These are phyloP conservation scores for Boletus rubroflammeus DNA, from an alignment of 768 basidiomycete genomes.

Conservation along the genomic window DNA sequence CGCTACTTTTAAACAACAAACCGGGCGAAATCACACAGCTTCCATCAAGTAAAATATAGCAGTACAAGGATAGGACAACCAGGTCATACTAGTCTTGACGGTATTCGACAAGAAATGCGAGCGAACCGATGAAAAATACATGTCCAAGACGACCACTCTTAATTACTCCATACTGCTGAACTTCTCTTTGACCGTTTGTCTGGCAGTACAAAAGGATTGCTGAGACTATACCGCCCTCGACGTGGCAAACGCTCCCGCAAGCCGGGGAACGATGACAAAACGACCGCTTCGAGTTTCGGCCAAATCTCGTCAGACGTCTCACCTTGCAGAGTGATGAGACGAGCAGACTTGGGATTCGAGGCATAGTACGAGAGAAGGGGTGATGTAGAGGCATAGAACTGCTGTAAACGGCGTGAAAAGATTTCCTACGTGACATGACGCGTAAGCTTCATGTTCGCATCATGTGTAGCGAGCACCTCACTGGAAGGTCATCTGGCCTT, in stretches of 20 bases:
- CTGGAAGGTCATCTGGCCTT: conserved; percentile 86
- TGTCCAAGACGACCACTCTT: neutral
- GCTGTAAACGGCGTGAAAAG: conserved; percentile 69
- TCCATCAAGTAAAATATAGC: neutral
- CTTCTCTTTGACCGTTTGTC: conserved; percentile 11
- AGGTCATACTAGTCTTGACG: conserved; percentile 1
- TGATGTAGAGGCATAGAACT: conserved; percentile 77
- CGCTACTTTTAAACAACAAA: neutral
- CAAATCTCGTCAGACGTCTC: conserved; percentile 86
- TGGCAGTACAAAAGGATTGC: conserved; percentile 47
- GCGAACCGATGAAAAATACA: neutral
- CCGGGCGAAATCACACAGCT: too few species aligned
- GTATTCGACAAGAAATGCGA: conserved; percentile 3
- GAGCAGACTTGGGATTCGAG: conserved; percentile 37
- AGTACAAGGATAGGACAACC: conserved; percentile 10
- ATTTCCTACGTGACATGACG: conserved; percentile 49
- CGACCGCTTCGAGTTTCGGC: conserved; percentile 68
- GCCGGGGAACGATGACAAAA: conserved; percentile 55
- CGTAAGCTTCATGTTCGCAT: conserved; percentile 4
- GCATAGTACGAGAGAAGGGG: conserved; percentile 76
- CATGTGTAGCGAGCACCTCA: conserved; percentile 36
- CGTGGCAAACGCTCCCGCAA: conserved; percentile 50
- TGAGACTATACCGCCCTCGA: conserved; percentile 49
- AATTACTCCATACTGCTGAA: conserved; percentile 17
- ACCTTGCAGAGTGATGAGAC: conserved; percentile 60